Evolutionary conservation across 2,329 filamentous ascomycete species (phyloP).

Genomic region (Stachybotrys chartarum): DNA sequence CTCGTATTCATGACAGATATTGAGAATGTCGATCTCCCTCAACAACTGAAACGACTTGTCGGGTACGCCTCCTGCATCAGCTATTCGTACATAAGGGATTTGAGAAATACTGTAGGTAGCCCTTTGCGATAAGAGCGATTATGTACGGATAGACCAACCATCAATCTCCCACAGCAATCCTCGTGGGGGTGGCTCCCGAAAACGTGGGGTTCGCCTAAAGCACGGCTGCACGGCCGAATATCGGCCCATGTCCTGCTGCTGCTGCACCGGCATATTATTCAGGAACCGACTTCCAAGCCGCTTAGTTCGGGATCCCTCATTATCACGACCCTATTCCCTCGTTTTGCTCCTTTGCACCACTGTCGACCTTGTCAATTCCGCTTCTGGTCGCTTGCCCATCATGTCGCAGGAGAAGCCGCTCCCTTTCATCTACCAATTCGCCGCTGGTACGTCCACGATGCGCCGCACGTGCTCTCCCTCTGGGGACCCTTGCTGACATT

Average conservation of each 20-base stretch:
- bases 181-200: not conserved
- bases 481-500: slow-evolving; percentile 5
- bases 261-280: not conserved
- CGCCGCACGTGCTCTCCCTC: slow-evolving; percentile 5
- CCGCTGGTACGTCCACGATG: slow-evolving; percentile 58
- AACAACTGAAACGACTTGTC: too few relatives aligned
- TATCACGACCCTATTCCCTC: not conserved
- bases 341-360: not conserved
- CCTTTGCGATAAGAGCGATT: too few relatives aligned
- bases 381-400: slow-evolving; percentile 21
- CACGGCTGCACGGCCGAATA: not conserved
- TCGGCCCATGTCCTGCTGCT: not conserved
- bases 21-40: too few relatives aligned
- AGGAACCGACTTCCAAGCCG: not conserved
- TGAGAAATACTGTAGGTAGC: too few relatives aligned
- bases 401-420: slow-evolving; percentile 70
- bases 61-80: too few relatives aligned
- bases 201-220: not conserved
- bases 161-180: not conserved
- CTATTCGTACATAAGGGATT: too few relatives aligned
- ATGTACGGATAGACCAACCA: too few relatives aligned
- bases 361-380: slow-evolving; percentile 3
- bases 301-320: not conserved
- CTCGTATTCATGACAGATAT: too few relatives aligned
- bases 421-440: slow-evolving; percentile 92